These are phyloP conservation scores for Pythium utonaiense DNA, from an alignment of 352 stramenopile genomes.

Conservation along the genomic window DNA sequence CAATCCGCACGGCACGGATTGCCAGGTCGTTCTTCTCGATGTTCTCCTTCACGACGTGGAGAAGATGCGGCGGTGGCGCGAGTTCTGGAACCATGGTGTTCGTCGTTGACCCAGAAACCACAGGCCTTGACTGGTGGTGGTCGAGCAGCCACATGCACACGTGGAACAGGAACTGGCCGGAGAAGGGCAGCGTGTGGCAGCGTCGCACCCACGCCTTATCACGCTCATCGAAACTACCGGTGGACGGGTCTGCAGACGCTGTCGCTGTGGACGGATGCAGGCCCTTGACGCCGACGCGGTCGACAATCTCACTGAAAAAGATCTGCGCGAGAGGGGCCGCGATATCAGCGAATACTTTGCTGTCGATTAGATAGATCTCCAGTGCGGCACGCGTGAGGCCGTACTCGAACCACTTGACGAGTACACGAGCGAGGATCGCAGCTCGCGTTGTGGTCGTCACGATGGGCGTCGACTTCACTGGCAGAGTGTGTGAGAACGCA, in stretches of 20 bases:
- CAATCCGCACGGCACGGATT: slow-evolving; percentile 45
- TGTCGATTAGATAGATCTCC: slow-evolving; percentile 61
- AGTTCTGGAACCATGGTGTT: background rate
- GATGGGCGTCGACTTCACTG: background rate
- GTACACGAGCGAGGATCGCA: slow-evolving; percentile 68
- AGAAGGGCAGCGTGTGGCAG: slow-evolving; percentile 74
- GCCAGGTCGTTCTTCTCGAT: slow-evolving; percentile 68
- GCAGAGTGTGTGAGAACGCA: background rate
- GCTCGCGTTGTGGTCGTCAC: slow-evolving; percentile 32
- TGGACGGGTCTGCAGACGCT: slow-evolving; percentile 7
- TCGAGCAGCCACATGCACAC: slow-evolving; percentile 65
- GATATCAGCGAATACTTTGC: slow-evolving; percentile 55
- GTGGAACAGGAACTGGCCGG: slow-evolving; percentile 76
- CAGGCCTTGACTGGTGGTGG: background rate
- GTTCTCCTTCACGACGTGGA: slow-evolving; percentile 75
- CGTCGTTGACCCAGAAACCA: background rate
- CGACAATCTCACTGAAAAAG: slow-evolving; percentile 72
- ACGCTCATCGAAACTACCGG: slow-evolving; percentile 58
- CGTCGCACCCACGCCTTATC: slow-evolving; percentile 74
- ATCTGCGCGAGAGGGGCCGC: slow-evolving; percentile 61
- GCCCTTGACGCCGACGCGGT: slow-evolving; percentile 35
- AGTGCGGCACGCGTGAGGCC: slow-evolving; percentile 49
- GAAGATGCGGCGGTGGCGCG: slow-evolving; percentile 20
- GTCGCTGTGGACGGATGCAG: background rate
- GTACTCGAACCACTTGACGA: slow-evolving; percentile 87